Conservation (phyloP, 768 basidiomycete genomes). For the Clitopilus passeckerianus region DNA sequence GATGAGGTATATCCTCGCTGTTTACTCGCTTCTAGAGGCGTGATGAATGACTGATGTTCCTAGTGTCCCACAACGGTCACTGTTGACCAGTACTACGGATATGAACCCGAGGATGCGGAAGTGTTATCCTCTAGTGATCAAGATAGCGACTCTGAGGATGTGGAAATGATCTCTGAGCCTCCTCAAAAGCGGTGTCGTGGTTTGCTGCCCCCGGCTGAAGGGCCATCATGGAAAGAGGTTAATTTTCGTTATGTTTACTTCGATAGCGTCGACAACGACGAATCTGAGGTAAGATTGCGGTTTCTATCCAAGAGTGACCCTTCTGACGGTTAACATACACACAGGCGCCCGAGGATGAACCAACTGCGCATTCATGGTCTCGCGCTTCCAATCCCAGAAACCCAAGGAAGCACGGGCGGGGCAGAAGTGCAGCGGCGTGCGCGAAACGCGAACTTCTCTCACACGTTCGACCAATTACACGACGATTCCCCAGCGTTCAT, state of each 20-base stretch:
- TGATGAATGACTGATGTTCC: not conserved
- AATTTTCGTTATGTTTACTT: not conserved
- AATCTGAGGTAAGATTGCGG: not conserved
- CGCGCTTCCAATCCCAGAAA: not conserved
- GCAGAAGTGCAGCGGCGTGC: not conserved
- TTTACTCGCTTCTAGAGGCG: not conserved
- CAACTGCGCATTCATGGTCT: not conserved
- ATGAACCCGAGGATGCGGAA: not conserved
- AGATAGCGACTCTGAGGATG: not conserved
- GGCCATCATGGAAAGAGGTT: not conserved
- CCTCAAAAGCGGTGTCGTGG: not conserved
- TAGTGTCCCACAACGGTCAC: not conserved
- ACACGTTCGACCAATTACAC: not conserved
- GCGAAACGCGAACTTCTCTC: not conserved
- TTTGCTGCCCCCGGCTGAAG: not conserved
- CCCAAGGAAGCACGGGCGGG: not conserved
- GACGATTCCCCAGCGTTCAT: not conserved
- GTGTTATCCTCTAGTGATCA: not conserved
- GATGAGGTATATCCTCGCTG: not conserved
- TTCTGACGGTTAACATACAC: not conserved
- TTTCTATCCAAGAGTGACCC: not conserved
- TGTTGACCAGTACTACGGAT: not conserved
- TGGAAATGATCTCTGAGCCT: not conserved
- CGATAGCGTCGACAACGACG: not conserved
- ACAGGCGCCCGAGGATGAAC: not conserved